phyloP scores from a whole-genome alignment of 768 basidiomycete species.

The Kwoniella sp. region DNA sequence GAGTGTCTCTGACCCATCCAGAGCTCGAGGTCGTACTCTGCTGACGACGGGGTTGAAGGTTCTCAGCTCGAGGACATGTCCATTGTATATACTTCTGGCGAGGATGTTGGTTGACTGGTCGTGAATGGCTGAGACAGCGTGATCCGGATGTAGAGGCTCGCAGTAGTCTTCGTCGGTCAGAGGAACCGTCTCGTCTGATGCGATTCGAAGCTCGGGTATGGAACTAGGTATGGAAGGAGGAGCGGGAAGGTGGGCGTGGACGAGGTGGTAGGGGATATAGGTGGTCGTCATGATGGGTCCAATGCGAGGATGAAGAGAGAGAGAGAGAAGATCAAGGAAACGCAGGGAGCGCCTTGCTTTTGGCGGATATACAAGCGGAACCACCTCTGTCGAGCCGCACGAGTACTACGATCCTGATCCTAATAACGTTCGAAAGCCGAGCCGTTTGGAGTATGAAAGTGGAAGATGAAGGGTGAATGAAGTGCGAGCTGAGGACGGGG shows the following conservation, averaged over 20 bases:
- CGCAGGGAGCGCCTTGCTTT: conserved; percentile 3
- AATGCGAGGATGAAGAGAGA: neutral
- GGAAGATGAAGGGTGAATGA: too few relatives aligned
- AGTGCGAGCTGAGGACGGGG: too few relatives aligned
- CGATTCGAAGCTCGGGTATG: conserved; percentile 39
- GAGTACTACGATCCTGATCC: too few relatives aligned
- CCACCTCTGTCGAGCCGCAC: too few relatives aligned
- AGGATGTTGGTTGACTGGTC: conserved; percentile 35
- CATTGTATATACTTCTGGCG: conserved; percentile 46
- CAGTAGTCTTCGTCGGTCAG: conserved; percentile 15
- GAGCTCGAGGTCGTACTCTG: conserved; percentile 8
- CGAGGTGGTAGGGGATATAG: conserved; percentile 44
- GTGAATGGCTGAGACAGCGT: conserved; percentile 41
- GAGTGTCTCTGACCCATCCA: conserved; percentile 31
- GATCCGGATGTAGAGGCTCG: conserved; percentile 46
- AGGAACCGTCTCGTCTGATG: conserved; percentile 30
- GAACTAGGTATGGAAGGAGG: conserved; percentile 41
- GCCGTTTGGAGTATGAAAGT: too few relatives aligned
- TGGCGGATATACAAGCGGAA: too few relatives aligned
- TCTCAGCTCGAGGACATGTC: conserved; percentile 46
- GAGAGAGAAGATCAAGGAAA: neutral
- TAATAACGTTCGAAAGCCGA: too few relatives aligned
- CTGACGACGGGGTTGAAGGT: conserved; percentile 20
- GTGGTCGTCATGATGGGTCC: conserved; percentile 32
- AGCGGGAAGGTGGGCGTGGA: conserved; percentile 47